Evolutionary conservation across 345 rosid species (phyloP).

Genomic region (Hypericum androsaemum): DNA sequence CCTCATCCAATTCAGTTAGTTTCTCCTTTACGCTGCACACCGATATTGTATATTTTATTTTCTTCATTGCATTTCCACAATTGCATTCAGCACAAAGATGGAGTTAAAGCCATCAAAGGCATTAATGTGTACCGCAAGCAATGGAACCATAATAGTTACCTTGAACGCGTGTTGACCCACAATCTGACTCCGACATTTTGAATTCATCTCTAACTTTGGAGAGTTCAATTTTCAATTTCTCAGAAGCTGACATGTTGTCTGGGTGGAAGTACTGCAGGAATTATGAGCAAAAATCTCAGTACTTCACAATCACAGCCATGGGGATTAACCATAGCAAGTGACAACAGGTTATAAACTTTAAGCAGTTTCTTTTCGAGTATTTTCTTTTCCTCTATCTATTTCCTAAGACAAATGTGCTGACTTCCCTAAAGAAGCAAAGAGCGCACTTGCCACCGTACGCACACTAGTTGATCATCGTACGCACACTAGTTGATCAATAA

Average conservation of each 20-base stretch:
- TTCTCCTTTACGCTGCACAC: too few species aligned
- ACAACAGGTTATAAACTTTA: too few species aligned
- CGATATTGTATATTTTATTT: too few species aligned
- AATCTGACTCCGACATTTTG: slow-evolving; percentile 91
- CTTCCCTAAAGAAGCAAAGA: too few species aligned
- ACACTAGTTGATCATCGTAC: too few species aligned
- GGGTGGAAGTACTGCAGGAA: slow-evolving; percentile 79
- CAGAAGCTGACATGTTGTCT: slow-evolving; percentile 79
- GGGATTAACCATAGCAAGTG: too few species aligned
- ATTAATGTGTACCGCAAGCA: neutral
- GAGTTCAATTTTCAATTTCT: slow-evolving; percentile 77
- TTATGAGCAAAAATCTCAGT: slow-evolving; percentile 6
- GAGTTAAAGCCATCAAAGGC: neutral
- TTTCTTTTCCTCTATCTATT: too few species aligned
- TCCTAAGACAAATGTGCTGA: too few species aligned
- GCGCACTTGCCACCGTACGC: too few species aligned
- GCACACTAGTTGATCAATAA: neutral
- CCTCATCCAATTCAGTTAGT: too few species aligned
- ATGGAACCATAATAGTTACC: slow-evolving; percentile 30
- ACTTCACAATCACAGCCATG: neutral
- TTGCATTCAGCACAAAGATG: neutral
- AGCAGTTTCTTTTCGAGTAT: too few species aligned
- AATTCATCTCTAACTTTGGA: slow-evolving; percentile 75
- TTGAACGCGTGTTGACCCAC: slow-evolving; percentile 96
- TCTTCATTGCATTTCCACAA: too few species aligned